Conservation (phyloP, 2,329 filamentous ascomycete genomes). For the Microdochium trichocladiopsis region DNA sequence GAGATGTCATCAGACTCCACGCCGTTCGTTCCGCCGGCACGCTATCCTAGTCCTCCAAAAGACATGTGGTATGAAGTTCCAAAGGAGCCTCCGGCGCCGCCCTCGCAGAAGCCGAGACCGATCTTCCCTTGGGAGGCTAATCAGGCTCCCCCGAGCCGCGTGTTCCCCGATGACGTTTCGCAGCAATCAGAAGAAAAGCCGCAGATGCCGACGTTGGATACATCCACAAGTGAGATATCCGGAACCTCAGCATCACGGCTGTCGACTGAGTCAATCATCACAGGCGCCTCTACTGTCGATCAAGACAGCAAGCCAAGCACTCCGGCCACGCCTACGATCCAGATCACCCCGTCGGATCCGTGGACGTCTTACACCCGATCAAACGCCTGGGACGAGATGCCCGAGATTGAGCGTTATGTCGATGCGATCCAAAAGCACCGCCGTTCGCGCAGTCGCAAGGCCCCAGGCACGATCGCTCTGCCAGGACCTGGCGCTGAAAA, state of each 20-base stretch:
- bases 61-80: conserved; percentile 88
- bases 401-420: conserved; percentile 83
- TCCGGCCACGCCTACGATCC: conserved; percentile 40
- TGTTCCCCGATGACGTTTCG: conserved; percentile 53
- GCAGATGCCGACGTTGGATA: conserved; percentile 1
- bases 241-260: conserved; percentile 11
- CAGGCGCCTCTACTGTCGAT: conserved; percentile 27
- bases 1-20: conserved; percentile 71
- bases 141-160: conserved; percentile 54
- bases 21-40: conserved; percentile 68
- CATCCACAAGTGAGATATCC: conserved; percentile 9
- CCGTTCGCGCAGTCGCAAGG: conserved; percentile 25
- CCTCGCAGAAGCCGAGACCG: conserved; percentile 49
- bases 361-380: conserved; percentile 69
- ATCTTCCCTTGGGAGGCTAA: conserved; percentile 90
- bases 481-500: conserved; percentile 17
- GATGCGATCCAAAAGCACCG: conserved; percentile 62
- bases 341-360: conserved; percentile 43
- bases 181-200: conserved; percentile 8
- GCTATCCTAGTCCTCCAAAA: conserved; percentile 76
- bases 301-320: conserved; percentile 36
- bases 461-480: conserved; percentile 14
- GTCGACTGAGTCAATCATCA: conserved; percentile 24
- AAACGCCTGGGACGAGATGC: conserved; percentile 92
- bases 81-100: conserved; percentile 46